A percentile compares a stretch with the other conserved stretches of the same genome.
Conservation (phyloP, 208 protist genomes). For the Leishmania mexicana region DNA sequence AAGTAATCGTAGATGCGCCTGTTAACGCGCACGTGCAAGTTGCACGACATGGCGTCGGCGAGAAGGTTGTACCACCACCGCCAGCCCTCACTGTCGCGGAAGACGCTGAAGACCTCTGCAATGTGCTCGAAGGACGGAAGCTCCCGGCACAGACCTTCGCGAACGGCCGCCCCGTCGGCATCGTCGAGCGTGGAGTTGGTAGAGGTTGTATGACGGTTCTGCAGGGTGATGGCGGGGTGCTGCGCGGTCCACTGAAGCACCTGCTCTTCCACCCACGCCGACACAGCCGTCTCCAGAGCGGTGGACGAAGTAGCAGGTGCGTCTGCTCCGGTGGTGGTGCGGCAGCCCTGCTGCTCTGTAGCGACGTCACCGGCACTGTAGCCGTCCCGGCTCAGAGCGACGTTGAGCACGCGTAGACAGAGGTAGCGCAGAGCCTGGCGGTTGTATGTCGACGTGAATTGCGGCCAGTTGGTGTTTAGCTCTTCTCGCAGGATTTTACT, state of each 20-base stretch:
- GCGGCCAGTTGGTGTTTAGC: slow-evolving; percentile 24
- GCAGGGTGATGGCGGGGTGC: not conserved
- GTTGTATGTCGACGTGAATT: slow-evolving; percentile 30
- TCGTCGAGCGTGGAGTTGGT: not conserved
- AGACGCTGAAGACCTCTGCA: slow-evolving; percentile 3
- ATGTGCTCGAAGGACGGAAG: slow-evolving; percentile 22
- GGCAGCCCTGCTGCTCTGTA: not conserved
- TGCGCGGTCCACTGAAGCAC: slow-evolving; percentile 16
- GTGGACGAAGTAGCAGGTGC: not conserved
- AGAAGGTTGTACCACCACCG: slow-evolving; percentile 34
- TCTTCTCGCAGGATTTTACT: slow-evolving; percentile 24
- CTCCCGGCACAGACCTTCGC: slow-evolving; percentile 15
- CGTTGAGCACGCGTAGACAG: slow-evolving; percentile 26
- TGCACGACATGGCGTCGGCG: slow-evolving; percentile 21
- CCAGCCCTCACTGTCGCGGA: slow-evolving; percentile 22
- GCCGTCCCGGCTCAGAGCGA: not conserved
- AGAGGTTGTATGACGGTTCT: not conserved
- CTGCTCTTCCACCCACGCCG: slow-evolving; percentile 26
- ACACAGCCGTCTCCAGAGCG: slow-evolving; percentile 10
- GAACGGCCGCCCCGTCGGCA: not conserved
- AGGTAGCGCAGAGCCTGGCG: slow-evolving; percentile 26
- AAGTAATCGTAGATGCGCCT: slow-evolving; percentile 11
- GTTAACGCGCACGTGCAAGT: slow-evolving; percentile 17
- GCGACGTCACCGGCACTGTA: not conserved
- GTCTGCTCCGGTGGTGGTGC: not conserved